Base-by-base conservation (phyloP, 2,329 filamentous ascomycete genomes). In the Aotearoamyces nothofagi region DNA sequence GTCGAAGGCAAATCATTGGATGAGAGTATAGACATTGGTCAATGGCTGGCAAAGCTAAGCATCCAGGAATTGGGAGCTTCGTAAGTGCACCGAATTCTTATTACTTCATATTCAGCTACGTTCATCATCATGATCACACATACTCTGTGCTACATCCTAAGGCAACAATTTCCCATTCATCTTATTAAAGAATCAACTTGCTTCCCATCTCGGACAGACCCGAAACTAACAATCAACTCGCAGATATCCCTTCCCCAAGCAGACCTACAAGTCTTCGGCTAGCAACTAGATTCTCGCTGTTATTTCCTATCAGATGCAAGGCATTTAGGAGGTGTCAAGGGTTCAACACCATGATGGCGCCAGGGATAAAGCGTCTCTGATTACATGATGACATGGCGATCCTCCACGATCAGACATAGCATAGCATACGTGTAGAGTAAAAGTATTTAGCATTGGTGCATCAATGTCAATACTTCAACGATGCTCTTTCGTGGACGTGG, bases 21-120 rank as follows among this genome's bases (percentile, higher is more conserved):
- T 45, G 71, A 75, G 41, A 69, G 69, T 48, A 68, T 98, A 44
- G 80, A 94, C 54, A 81, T 90, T 69, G 90, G 90, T 40, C 86
- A 94, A 60, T 98, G 90, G 90, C 70, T 98, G 41, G 90, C 90
- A 27, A 78, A 78, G 50, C 65, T 93, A 48, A 90, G 84, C 66
- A 87, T 98, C 54, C 77, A 87, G 62, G 86, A 96, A 61, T 65
- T 94, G 45, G 90, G 90, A 46, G 86, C 87, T 58, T 90, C 84
- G 78, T 96, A 78, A 67, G 80, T 79, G 39, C 29, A 28, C 29
- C 4, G 29, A 13, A 11, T 20, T 23, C 15, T 23, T 37, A 27
- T n/a, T 24, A 28, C 22, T 28, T 31, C 26, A 33, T 26, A n/a
- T 30, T 31, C 22, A 15, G 22, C 28, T 10, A 25, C 15, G 35